Conservation (phyloP, 2,329 filamentous ascomycete species). For the Didymella glomerata region DNA sequence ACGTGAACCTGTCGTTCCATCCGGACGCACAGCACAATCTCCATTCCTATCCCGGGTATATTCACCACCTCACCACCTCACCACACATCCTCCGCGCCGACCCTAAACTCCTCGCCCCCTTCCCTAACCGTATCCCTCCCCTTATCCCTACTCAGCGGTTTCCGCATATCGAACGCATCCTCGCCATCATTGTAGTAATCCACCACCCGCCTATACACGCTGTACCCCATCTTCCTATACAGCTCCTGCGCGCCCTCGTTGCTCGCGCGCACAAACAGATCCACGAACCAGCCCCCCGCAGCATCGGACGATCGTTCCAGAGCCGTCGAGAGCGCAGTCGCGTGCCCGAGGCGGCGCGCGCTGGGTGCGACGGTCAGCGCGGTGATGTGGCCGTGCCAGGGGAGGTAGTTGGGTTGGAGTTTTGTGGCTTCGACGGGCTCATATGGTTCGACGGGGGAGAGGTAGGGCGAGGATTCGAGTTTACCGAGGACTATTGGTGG, state of each 20-base stretch:
- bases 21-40: neutral
- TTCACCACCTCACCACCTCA: conserved; percentile 44
- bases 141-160: conserved; percentile 83
- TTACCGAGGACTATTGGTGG: conserved; percentile 89
- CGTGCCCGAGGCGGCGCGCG: conserved; percentile 85
- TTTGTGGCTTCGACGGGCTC: conserved; percentile 59
- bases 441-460: conserved; percentile 75
- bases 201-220: conserved; percentile 85
- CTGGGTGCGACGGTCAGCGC: conserved; percentile 90
- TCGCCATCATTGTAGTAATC: conserved; percentile 96
- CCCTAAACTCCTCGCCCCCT: conserved; percentile 79
- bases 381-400: conserved; percentile 99
- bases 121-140: conserved; percentile 78
- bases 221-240: conserved; percentile 90
- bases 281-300: conserved; percentile 91
- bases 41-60: neutral
- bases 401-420: conserved; percentile 75
- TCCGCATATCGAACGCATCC: conserved; percentile 97
- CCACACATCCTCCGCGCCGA: conserved; percentile 88
- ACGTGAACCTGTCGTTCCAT: neutral
- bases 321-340: conserved; percentile 80
- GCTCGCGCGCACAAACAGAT: conserved; percentile 89
- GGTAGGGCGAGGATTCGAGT: conserved; percentile 81
- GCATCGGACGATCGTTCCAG: conserved; percentile 84
- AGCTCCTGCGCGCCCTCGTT: conserved; percentile 88